phyloP scores from a whole-genome alignment of 306 rosid genomes.

The Cicer pinnatifidum region DNA sequence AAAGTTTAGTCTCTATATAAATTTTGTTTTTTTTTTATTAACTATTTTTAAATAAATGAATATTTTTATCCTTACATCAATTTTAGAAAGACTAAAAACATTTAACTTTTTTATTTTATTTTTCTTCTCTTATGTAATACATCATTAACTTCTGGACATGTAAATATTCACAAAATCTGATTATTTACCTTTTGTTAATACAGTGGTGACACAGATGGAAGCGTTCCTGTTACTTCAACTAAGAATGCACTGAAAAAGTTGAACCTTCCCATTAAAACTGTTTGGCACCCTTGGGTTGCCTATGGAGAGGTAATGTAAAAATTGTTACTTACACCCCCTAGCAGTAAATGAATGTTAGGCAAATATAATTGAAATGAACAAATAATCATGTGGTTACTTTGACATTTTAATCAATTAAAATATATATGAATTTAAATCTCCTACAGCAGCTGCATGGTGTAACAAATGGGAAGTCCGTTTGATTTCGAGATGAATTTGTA shows the following conservation, averaged over 20 bases:
- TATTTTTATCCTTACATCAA: too few relatives aligned
- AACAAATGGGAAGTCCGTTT: too few relatives aligned
- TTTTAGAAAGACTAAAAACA: too few relatives aligned
- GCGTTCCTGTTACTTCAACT: constrained; percentile 89
- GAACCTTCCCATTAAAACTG: constrained; percentile 63
- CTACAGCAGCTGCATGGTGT: too few relatives aligned
- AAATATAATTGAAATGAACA: not conserved
- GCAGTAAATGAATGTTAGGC: not conserved
- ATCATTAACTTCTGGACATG: not conserved
- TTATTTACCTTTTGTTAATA: constrained; percentile 18
- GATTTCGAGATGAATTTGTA: too few relatives aligned
- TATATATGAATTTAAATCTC: too few relatives aligned
- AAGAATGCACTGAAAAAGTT: constrained; percentile 66
- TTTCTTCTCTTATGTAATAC: not conserved
- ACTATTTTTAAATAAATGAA: too few relatives aligned
- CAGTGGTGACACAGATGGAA: constrained; percentile 90
- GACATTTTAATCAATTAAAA: not conserved
- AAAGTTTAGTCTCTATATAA: too few relatives aligned
- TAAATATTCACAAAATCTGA: constrained; percentile 1
- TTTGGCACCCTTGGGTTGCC: constrained; percentile 77
- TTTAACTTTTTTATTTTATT: too few relatives aligned
- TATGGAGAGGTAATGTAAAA: constrained; percentile 59
- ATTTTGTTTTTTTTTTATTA: too few relatives aligned
- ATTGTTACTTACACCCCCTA: not conserved
- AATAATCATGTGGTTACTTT: not conserved